Base-by-base conservation (phyloP, 306 rosid species). In the Corylus heterophylla region DNA sequence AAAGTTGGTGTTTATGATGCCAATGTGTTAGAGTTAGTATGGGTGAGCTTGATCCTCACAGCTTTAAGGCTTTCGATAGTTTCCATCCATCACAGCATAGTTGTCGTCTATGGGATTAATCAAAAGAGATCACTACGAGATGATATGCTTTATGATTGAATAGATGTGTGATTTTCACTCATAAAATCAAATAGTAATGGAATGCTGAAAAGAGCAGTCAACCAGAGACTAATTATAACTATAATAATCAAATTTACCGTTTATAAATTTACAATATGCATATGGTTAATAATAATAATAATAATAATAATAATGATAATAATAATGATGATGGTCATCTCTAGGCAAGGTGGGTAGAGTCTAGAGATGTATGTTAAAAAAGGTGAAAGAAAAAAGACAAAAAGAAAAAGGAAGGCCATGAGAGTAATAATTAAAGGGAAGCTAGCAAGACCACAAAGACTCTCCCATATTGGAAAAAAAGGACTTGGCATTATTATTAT, bases 391-490 rank as follows among this genome's bases (percentile, higher is more conserved):
- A 39, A 17, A 37, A 31, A 69, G 56, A 22, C 14, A 61, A 67
- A 50, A 12, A 16, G 64, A 73, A 59, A 73, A 69, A n/a, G 61
- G 72, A 69, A 63, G 29, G 42, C 69, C 70, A 62, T 35, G 74
- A 78, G 79, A 75, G 25, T 75, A 72, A 79, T 56, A 73, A 79
- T 54, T 37, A 78, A 74, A 70, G 74, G n/a, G 66, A 71, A 74
- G 71, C 78, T 86, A 94, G 87, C 86, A 90, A 29, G 96, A 94
- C 97, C 96, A 89, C 81, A 94, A 81, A 59, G 94, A 89, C 80
- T 93, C 88, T 0, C 86, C 94, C 76, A 86, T 83, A 70, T 83
- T 89, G 81, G 83, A 54, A 86, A 91, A 91, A 79, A 83, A 85
- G 78, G 98, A 91, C 88, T 89, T 90, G 87, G 90, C 35, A 31